Percentiles rank a stretch among this genome's conserved stretches.
phyloP scores from a whole-genome alignment of 345 rosid genomes.

The Lumnitzera racemosa region DNA sequence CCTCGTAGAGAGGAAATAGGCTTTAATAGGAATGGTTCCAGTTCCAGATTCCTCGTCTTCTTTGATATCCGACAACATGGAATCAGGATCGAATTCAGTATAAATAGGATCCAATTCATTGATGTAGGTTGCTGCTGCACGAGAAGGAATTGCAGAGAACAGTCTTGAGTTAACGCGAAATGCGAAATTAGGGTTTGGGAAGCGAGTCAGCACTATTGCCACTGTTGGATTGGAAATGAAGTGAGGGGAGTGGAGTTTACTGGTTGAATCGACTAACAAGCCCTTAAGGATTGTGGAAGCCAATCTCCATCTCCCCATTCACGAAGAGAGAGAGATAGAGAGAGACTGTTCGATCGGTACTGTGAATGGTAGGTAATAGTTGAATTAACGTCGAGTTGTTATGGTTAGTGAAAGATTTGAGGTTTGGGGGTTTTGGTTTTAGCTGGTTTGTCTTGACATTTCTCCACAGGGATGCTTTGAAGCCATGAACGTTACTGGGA shows the following conservation, averaged over 20 bases:
- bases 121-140: neutral
- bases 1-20: conserved; percentile 85
- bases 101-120: conserved; percentile 46
- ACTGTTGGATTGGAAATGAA: conserved; percentile 1
- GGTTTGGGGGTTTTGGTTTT: no score
- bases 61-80: neutral
- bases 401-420: no score
- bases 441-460: no score
- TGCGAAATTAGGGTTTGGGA: neutral
- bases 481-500: no score
- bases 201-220: neutral
- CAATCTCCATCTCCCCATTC: conserved; percentile 78
- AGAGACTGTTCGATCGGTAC: neutral
- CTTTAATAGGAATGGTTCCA: conserved; percentile 71
- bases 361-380: neutral
- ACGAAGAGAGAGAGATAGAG: conserved; percentile 7
- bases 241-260: conserved; percentile 4
- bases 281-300: conserved; percentile 33
- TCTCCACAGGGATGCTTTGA: no score
- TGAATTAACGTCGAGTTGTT: no score
- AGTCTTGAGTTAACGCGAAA: conserved; percentile 18
- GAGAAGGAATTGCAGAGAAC: conserved; percentile 56
- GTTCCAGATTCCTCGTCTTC: conserved; percentile 55
- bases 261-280: conserved; percentile 7
- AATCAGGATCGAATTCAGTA: conserved; percentile 22